Evolutionary conservation across 257 asterid species (phyloP), one percentile per base, ranked within the genome.

Genomic region (Solanum sitiens): DNA sequence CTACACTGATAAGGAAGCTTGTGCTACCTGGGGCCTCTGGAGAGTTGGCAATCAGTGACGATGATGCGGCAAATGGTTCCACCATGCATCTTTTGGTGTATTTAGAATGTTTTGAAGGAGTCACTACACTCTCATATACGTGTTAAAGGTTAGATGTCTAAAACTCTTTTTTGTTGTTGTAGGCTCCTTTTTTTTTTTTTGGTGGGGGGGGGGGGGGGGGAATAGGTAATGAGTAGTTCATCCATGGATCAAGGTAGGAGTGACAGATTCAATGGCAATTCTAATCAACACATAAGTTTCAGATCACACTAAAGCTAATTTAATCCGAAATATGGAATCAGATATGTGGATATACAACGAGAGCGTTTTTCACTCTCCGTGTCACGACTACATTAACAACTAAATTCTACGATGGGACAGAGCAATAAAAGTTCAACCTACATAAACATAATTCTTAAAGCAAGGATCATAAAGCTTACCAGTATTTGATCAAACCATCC

Each of bases 401-500:
- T 47, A 80, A 47, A 50, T 50, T 44, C 42, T 45, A 79, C 2
- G 10, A 27, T 18, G 0, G 50, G 42, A 45, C 40, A 79, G 47
- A 44, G 84, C 85, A 79, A 44, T 79, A 27, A 79, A 27, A 79
- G 27, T 16, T 8, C 16, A 79, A 79, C 1, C 85, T 45, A 45
- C 25, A 79, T 15, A 79, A 86, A 70, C 85, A 79, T 45, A 45
- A 50, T 79, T 83, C 30, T 47, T 10, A 65, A 77, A 75, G 73
- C 85, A 91, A 84, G 86, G 85, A 89, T 83, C 16, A 44, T 87
- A 90, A 86, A 72, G 25, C 92, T n/a, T 91, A 95, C 99, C 99
- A 97, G 95, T 97, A 97, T 90, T 97, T 97, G 92, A 97, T 97
- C 89, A 95, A 92, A 92, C 99, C 99, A 91, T 97, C 99, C 99